Conservation (phyloP, 768 basidiomycete species). For the Pleurotus tuoliensis region DNA sequence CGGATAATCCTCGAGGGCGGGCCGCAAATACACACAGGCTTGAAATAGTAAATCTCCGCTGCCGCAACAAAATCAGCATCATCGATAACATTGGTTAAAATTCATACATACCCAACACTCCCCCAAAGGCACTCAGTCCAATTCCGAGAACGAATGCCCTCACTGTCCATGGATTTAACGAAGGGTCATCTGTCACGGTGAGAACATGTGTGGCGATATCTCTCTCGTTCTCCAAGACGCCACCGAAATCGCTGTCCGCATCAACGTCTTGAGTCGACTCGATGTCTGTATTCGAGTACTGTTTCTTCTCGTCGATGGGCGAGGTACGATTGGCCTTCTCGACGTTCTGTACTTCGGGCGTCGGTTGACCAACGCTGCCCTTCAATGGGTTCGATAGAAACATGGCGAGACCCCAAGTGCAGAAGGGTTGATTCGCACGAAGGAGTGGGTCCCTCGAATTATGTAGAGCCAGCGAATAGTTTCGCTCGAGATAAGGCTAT, state of each 20-base stretch:
- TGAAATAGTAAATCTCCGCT: conserved; percentile 63
- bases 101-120: conserved; percentile 37
- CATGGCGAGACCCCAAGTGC: too few relatives aligned
- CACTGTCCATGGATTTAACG: conserved; percentile 42
- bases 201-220: conserved; percentile 47
- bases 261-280: conserved; percentile 26
- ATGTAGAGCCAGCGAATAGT: too few relatives aligned
- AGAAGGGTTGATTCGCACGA: too few relatives aligned
- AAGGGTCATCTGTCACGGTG: conserved; percentile 39
- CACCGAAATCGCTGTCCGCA: conserved; percentile 27
- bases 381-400: too few relatives aligned
- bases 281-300: conserved; percentile 27
- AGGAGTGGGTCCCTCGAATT: too few relatives aligned
- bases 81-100: not conserved
- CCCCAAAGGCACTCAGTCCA: conserved; percentile 44
- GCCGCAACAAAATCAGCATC: conserved; percentile 10
- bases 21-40: conserved; percentile 34
- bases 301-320: conserved; percentile 28
- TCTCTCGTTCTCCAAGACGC: conserved; percentile 38
- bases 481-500: too few relatives aligned
- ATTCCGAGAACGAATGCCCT: conserved; percentile 44
- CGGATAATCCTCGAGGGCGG: too few relatives aligned
- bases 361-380: too few relatives aligned
- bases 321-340: conserved; percentile 14
- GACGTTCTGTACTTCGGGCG: too few relatives aligned